Conservation (phyloP, 2,329 filamentous ascomycete species). For the Tolypocladium inflatum region DNA sequence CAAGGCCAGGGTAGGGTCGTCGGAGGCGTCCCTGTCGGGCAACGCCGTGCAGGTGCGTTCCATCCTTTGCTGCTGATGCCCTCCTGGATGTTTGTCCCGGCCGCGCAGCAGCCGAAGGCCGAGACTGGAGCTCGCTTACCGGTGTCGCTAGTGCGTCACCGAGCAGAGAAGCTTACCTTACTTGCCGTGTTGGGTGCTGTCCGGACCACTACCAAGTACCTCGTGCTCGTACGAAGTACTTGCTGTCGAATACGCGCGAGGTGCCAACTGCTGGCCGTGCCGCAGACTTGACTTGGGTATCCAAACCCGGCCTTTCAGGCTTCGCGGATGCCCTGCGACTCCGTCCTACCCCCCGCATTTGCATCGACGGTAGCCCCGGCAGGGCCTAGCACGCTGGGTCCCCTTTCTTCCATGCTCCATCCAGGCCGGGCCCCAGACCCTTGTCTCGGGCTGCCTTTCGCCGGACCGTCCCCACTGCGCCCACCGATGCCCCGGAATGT, state of each 20-base stretch:
- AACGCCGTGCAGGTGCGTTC: background rate
- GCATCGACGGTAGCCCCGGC: background rate
- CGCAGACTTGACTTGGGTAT: background rate
- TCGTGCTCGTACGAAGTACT: too few species aligned
- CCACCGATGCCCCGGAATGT: background rate
- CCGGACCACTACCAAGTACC: too few species aligned
- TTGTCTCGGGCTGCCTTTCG: background rate
- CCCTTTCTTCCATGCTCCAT: background rate
- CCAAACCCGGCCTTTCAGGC: background rate
- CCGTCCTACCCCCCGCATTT: background rate
- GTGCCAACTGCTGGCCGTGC: background rate
- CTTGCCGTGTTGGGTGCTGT: background rate
- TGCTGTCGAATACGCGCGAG: too few species aligned
- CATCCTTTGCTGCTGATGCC: too few species aligned
- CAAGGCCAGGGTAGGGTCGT: too few species aligned
- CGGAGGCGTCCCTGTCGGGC: background rate
- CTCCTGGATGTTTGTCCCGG: background rate
- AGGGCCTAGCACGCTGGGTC: background rate
- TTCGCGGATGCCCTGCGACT: background rate
- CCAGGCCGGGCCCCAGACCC: background rate
- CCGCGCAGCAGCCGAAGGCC: too few species aligned
- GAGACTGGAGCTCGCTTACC: background rate
- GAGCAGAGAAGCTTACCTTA: too few species aligned
- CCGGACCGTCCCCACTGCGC: background rate
- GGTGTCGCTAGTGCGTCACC: background rate